phyloP scores from a whole-genome alignment of 768 basidiomycete species.

The Phaffia australis region DNA sequence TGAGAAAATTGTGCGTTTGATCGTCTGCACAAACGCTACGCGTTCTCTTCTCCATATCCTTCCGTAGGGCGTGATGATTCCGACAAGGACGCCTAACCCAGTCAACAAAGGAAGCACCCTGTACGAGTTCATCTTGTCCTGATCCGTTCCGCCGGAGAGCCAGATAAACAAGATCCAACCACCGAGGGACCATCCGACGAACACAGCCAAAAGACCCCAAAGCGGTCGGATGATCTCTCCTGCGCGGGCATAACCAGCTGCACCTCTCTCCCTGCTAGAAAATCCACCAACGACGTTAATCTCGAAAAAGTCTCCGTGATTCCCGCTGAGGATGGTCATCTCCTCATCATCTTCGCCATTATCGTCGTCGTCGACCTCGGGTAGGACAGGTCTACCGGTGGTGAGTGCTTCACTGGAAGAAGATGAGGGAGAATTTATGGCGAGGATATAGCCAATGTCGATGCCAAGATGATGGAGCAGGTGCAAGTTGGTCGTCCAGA shows the following conservation, averaged over 20 bases:
- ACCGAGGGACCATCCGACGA: slow-evolving; percentile 50
- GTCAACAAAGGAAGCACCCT: slow-evolving; percentile 66
- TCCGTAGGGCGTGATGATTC: slow-evolving; percentile 58
- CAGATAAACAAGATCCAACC: slow-evolving; percentile 62
- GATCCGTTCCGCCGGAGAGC: slow-evolving; percentile 48
- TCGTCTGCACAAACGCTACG: slow-evolving; percentile 61
- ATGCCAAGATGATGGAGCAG: slow-evolving; percentile 61
- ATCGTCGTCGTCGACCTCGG: slow-evolving; percentile 11
- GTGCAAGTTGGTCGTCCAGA: slow-evolving; percentile 90
- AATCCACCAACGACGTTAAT: background rate
- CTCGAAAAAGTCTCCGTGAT: background rate
- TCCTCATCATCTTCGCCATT: slow-evolving; percentile 8
- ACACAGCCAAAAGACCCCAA: slow-evolving; percentile 58
- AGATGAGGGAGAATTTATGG: slow-evolving; percentile 35
- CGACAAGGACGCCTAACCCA: slow-evolving; percentile 48
- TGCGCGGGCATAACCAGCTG: background rate
- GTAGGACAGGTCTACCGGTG: slow-evolving; percentile 32
- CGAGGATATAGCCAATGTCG: slow-evolving; percentile 61
- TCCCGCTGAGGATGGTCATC: background rate
- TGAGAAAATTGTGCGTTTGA: slow-evolving; percentile 65
- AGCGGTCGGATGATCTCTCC: slow-evolving; percentile 21
- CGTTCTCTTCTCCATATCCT: slow-evolving; percentile 59
- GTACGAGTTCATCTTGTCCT: slow-evolving; percentile 56
- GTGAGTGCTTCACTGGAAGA: background rate
- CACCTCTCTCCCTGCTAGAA: background rate